phyloP scores from a whole-genome alignment of 2,329 filamentous ascomycete species.

The Talaromyces pinophilus region DNA sequence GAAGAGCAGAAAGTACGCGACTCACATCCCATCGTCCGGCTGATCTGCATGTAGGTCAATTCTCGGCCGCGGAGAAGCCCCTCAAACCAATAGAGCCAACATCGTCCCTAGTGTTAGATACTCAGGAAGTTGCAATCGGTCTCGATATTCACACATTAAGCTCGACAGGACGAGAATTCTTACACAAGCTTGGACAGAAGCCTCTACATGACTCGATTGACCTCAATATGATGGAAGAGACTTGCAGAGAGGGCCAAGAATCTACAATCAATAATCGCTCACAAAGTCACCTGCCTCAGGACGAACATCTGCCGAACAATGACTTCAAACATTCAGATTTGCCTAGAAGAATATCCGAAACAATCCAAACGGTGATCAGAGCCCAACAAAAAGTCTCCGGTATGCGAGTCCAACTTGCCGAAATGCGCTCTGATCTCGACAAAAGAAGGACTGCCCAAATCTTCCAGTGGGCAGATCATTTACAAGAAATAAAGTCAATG shows the following conservation, averaged over 20 bases:
- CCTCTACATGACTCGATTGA: background rate
- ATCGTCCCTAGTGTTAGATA: background rate
- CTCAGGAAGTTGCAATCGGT: background rate
- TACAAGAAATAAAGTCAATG: background rate
- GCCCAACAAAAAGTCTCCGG: constrained; percentile 16
- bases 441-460: background rate
- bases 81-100: background rate
- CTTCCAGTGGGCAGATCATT: background rate
- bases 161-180: background rate
- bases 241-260: too few species aligned
- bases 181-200: background rate
- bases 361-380: background rate
- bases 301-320: background rate
- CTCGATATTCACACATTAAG: background rate
- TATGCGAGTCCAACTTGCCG: constrained; percentile 11
- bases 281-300: background rate
- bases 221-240: background rate
- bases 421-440: constrained; percentile 13
- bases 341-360: background rate
- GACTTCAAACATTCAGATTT: background rate
- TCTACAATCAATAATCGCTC: too few species aligned
- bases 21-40: background rate
- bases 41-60: background rate
- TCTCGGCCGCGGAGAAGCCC: background rate
- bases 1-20: background rate